Percentiles rank a stretch among this genome's conserved stretches.
Conservation (phyloP, 1,284 basidiomycete genomes). For the Amylostereum chailletii region DNA sequence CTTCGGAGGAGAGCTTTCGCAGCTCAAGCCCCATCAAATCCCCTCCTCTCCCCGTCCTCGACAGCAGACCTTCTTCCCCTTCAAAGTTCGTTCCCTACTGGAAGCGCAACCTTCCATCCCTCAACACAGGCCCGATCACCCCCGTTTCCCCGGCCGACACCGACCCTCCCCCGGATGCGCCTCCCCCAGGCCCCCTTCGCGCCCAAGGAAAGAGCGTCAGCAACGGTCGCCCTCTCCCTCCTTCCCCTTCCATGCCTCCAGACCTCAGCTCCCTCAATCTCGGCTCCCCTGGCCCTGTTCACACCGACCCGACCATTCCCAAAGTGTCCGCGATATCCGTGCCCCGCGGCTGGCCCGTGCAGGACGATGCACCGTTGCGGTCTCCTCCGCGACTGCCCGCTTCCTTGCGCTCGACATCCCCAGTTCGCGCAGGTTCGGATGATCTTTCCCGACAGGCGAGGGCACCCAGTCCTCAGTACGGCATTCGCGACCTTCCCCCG, state of each 20-base stretch:
- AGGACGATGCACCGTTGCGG: neutral
- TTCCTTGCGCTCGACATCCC: neutral
- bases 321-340: constrained; percentile 6
- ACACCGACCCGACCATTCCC: constrained; percentile 5
- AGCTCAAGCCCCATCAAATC: constrained; percentile 10
- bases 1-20: neutral
- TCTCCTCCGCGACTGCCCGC: neutral
- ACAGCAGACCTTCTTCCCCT: neutral
- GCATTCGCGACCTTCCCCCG: constrained; percentile 19
- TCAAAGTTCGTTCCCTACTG: constrained; percentile 13
- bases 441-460: constrained; percentile 6
- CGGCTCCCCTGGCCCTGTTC: neutral
- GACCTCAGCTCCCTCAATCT: constrained; percentile 5
- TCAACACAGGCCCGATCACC: constrained; percentile 4
- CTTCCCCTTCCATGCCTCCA: constrained; percentile 9
- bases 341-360: neutral
- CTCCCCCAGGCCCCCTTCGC: neutral
- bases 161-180: neutral
- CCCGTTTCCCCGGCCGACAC: neutral
- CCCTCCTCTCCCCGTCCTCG: neutral
- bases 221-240: constrained; percentile 10
- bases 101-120: constrained; percentile 13
- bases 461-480: constrained; percentile 22
- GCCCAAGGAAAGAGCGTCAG: constrained; percentile 12
- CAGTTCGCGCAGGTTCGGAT: constrained; percentile 4